Evolutionary conservation across 176 grass and related monocot genomes (phyloP), one percentile per base, ranked within the genome.

Genomic region (Oryza brachyantha): DNA sequence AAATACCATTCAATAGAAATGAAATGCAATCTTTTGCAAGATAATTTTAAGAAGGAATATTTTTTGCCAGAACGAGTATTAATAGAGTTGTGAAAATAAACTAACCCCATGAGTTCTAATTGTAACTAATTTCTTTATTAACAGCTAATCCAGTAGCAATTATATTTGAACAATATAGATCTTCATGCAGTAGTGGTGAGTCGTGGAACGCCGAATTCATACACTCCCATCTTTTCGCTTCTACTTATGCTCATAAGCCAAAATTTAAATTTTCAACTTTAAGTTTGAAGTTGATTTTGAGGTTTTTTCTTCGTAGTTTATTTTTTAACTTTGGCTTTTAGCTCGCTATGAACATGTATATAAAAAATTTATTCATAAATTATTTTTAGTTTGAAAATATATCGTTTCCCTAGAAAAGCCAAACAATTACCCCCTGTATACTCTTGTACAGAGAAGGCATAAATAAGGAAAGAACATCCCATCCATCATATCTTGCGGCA

Each of bases 111-210:
- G 21, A 40, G 36, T 40, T 68, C 9, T 25, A 13, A 25, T 39
- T 39, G 25, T 29, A 16, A 31, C 16, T 72, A 52, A n/a, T 52
- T 72, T 13, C 3, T 3, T 32, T 29, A 32, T 29, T 12, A 50
- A 31, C 42, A 21, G 27, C 16, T 72, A 54, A 10, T 72, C 43
- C 27, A 50, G 43, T 54, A 72, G 28, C 8, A 50, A 32, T 72
- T 72, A 72, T 70, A 46, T 70, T 46, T 16, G 7, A 70, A 70
- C 25, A 46, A 46, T 70, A 61, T 61, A 2, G 37, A 59, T 62
- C 7, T 61, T 61, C 17, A 34, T 19, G 54, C 13, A 11, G 16
- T 45, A 42, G 13, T 72, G 40, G 46, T 19, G 58, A 61, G 40
- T 10, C 24, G 46, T 25, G 59, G 42, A 59, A 61, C 7, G 16